phyloP scores from a whole-genome alignment of 345 rosid species.

The Dipteronia sinensis region DNA sequence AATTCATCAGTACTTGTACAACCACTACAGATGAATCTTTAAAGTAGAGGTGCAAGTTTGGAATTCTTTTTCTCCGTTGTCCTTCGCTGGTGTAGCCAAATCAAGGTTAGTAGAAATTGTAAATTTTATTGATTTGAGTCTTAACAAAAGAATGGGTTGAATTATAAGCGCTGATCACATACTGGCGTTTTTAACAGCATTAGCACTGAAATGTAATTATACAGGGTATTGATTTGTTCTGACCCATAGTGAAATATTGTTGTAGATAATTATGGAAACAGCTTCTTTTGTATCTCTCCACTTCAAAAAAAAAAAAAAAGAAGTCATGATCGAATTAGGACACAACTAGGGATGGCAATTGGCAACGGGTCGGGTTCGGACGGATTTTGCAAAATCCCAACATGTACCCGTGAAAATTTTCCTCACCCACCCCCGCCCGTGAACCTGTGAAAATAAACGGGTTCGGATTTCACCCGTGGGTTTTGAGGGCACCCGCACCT shows the following conservation, averaged over 20 bases:
- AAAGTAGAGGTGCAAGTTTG: slow-evolving; percentile 1
- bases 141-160: neutral
- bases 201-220: neutral
- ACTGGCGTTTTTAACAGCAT: neutral
- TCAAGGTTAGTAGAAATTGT: neutral
- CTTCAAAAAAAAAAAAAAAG: no score
- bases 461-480: no score
- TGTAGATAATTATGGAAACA: neutral
- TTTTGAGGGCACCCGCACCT: no score
- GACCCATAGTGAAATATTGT: neutral
- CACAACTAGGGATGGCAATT: no score
- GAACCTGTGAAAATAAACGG: no score
- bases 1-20: slow-evolving; percentile 4
- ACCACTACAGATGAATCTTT: neutral
- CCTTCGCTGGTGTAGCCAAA: neutral
- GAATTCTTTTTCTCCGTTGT: neutral
- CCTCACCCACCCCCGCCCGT: no score
- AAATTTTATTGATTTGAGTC: neutral
- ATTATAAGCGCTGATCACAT: neutral
- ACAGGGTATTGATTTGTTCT: neutral
- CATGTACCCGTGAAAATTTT: no score
- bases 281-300: neutral
- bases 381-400: no score
- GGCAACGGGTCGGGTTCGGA: no score
- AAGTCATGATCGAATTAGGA: no score